Percentiles rank a stretch among this genome's conserved stretches.
These are phyloP conservation scores for Penicillium alfredii DNA, from an alignment of 495 filamentous ascomycete genomes.

Conservation along the genomic window DNA sequence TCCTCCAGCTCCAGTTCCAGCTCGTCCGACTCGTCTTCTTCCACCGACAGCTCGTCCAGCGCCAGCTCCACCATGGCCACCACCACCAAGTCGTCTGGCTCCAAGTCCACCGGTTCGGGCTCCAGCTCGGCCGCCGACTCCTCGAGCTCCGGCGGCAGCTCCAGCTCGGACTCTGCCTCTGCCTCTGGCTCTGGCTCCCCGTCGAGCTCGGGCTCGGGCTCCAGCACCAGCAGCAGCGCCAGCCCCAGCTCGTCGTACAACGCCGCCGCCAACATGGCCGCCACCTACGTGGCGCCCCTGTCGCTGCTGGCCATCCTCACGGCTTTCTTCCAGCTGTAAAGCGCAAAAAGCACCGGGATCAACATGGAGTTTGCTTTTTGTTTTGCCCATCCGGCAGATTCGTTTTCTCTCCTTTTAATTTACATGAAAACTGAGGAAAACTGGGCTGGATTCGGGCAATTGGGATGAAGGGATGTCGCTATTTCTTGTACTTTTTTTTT, in stretches of 20 bases:
- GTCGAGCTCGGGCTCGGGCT: constrained; percentile 2
- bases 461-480: no score
- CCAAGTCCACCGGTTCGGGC: constrained; percentile 4
- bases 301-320: constrained; percentile 30
- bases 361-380: no score
- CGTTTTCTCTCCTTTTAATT: no score
- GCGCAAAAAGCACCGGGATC: no score
- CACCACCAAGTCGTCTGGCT: constrained; percentile 12
- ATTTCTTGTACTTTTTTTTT: no score
- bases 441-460: no score
- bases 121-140: constrained; percentile 14
- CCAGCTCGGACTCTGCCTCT: constrained; percentile 9
- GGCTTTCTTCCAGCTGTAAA: constrained; percentile 35
- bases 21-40: background rate
- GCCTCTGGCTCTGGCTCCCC: constrained; percentile 14
- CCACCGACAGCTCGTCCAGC: constrained; percentile 3
- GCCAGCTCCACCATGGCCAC: constrained; percentile 14
- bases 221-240: constrained; percentile 15
- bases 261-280: constrained; percentile 20
- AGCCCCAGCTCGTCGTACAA: constrained; percentile 19
- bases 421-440: no score
- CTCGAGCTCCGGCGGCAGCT: constrained; percentile 9
- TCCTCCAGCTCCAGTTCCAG: constrained; percentile 6
- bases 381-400: no score
- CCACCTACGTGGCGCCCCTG: constrained; percentile 21